A percentile compares a stretch with the other conserved stretches of the same genome.
Evolutionary conservation across 148 eudicot species (phyloP).

Genomic region (Heliamphora exappendiculata): DNA sequence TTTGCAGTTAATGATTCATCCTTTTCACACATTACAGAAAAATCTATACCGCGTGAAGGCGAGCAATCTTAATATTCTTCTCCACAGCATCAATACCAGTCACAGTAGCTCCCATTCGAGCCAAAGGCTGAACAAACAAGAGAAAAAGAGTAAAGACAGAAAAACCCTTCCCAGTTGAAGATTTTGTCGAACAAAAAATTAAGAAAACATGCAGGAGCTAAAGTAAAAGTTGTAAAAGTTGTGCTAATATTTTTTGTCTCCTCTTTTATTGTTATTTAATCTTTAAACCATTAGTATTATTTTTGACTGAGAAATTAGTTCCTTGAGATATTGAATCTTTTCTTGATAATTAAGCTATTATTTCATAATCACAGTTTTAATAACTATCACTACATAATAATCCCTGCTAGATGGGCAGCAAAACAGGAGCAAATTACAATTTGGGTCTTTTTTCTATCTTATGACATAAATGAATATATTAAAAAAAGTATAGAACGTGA

Average conservation of each 20-base stretch:
- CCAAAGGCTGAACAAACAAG: constrained; percentile 65
- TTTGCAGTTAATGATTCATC: neutral
- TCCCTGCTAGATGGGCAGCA: neutral
- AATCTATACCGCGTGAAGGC: constrained; percentile 74
- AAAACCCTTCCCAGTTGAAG: neutral
- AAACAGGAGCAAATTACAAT: neutral
- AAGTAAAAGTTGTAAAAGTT: neutral
- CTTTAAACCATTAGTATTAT: neutral
- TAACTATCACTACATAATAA: neutral
- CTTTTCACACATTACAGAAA: constrained; percentile 3
- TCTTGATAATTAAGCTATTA: neutral
- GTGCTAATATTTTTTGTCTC: neutral
- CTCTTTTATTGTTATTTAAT: neutral
- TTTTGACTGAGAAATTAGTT: neutral
- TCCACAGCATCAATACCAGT: constrained; percentile 90
- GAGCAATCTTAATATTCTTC: constrained; percentile 81
- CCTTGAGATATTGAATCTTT: neutral
- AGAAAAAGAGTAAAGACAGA: neutral
- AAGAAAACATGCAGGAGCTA: neutral
- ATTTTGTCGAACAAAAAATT: neutral
- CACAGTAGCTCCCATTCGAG: constrained; percentile 93
- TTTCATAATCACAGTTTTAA: neutral
- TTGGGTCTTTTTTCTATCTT: neutral
- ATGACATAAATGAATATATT: neutral
- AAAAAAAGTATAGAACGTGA: neutral